Base-by-base conservation (phyloP, 2,329 filamentous ascomycete genomes). In the Falciphora oryzae region DNA sequence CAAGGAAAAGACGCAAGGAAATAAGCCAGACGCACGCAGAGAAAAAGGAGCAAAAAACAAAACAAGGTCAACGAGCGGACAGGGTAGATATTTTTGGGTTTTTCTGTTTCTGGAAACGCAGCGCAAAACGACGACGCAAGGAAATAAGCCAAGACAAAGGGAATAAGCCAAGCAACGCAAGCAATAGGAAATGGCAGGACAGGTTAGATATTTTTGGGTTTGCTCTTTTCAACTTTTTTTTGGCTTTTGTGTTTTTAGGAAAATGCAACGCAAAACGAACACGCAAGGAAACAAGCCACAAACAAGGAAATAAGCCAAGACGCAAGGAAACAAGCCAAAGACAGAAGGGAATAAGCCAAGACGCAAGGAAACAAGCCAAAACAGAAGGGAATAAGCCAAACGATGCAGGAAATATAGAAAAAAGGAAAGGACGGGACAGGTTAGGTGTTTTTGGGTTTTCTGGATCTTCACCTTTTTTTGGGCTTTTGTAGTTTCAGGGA, bases 391-490 rank as follows among this genome's bases (percentile, higher is more conserved):
- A 16, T 11, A 35, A 35, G 13, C 32, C 10, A 35, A 35, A 14
- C 38, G 2, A 32, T 32, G 32, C 32, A 27, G 22, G 56, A 57
- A n/a, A 56, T 14, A 56, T 4, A 56, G 4, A 25, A 18, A 56
- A 18, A 56, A 29, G 57, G 11, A 29, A 31, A 28, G 28, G 31
- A 59, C 27, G 8, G 25, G 57, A 32, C 28, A 59, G 18, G 16
- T 32, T 31, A 59, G 28, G 10, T 35, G 16, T 59, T 59, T 59
- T 29, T 32, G 57, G 31, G 14, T 59, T 59, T 58, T 59, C n/a
- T 29, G 28, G 18, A 18, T 59, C 3, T 59, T 31, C 18, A 59
- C 18, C 38, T 59, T 59, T 59, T 59, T 59, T 59, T 59, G 27
- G 28, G 57, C 29, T 32, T 59, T 59, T 59, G 16, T n/a, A 25